Conservation (phyloP, 75 land plant species). For the Selaginella moellendorffii region DNA sequence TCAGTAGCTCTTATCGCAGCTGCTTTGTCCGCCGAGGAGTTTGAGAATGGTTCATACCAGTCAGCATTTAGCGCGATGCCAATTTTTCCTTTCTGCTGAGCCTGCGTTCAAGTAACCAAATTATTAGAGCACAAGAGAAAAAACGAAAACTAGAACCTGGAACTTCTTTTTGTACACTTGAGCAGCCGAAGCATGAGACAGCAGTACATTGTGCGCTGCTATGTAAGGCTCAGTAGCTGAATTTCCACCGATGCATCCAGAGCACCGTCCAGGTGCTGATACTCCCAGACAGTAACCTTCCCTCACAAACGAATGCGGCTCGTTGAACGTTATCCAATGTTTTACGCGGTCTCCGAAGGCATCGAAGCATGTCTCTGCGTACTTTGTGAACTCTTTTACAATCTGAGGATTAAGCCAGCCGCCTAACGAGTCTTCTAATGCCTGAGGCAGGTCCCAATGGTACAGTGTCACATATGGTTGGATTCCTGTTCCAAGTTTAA, state of each 20-base stretch:
- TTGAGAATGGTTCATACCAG: neutral
- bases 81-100: neutral
- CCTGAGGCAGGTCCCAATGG: conserved; percentile 50
- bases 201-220: conserved; percentile 22
- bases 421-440: conserved; percentile 34
- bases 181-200: conserved; percentile 29
- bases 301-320: conserved; percentile 27
- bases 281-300: conserved; percentile 32
- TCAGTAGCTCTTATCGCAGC: conserved; percentile 1
- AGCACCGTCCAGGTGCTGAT: conserved; percentile 31
- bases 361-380: conserved; percentile 42
- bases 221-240: conserved; percentile 32
- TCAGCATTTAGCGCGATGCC: conserved; percentile 3
- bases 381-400: conserved; percentile 36
- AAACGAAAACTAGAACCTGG: conserved; percentile 13
- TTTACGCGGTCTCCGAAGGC: conserved; percentile 66
- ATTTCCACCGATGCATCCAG: conserved; percentile 13
- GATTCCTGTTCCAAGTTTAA: conserved; percentile 21
- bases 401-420: conserved; percentile 37
- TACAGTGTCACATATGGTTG: conserved; percentile 42
- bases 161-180: conserved; percentile 19
- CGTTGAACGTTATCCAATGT: conserved; percentile 68
- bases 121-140: neutral
- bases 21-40: neutral
- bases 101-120: neutral